Conservation (phyloP, 164 flowering plant species). For the Liquidambar formosana region DNA sequence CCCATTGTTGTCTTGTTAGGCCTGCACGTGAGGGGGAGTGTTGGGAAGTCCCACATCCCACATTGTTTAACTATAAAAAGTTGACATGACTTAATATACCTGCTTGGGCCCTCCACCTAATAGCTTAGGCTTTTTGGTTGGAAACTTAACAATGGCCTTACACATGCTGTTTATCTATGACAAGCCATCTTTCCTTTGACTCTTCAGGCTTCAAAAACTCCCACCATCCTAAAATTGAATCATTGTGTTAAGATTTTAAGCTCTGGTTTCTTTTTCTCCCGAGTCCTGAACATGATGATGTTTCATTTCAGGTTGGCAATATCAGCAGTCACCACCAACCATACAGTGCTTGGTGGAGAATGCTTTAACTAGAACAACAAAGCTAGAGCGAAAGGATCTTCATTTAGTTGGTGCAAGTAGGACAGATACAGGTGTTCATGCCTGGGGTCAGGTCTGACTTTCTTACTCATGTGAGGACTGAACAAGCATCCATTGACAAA, state of each 20-base stretch:
- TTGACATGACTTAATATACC: no score
- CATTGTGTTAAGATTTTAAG: neutral
- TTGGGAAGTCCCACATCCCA: no score
- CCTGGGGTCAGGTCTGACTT: conserved; percentile 89
- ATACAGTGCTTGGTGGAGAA: conserved; percentile 71
- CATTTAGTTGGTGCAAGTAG: conserved; percentile 82
- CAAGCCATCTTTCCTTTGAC: neutral
- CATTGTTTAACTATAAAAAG: no score
- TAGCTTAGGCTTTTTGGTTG: neutral
- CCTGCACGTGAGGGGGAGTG: no score
- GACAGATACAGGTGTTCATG: conserved; percentile 94
- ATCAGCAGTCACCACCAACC: conserved; percentile 83
- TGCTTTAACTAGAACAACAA: conserved; percentile 63
- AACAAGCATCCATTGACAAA: conserved; percentile 1
- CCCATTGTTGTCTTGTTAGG: no score
- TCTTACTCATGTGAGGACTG: conserved; percentile 16
- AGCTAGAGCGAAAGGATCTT: conserved; percentile 70
- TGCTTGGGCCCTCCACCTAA: no score
- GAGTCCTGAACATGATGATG: neutral
- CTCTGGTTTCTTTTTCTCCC: neutral
- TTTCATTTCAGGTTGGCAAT: conserved; percentile 84
- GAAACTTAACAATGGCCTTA: neutral
- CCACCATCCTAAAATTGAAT: no score
- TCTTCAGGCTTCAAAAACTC: neutral
- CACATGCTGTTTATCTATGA: neutral